phyloP scores from a whole-genome alignment of 306 rosid genomes.

The Lathyrus oleraceus region DNA sequence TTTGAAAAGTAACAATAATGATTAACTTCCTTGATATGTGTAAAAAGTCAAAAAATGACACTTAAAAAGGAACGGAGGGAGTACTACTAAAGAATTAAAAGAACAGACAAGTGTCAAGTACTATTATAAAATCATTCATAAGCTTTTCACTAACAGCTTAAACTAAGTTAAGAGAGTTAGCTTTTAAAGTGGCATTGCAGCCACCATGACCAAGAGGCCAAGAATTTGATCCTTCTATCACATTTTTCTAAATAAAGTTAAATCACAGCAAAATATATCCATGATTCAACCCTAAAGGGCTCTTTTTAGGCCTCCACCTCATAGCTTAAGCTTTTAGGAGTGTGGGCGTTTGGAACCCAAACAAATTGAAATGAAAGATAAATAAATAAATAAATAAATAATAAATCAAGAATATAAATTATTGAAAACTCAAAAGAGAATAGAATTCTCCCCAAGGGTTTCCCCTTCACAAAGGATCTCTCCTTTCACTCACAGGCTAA shows the following conservation, averaged over 20 bases:
- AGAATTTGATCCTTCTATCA: constrained; percentile 5
- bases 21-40: too few relatives aligned
- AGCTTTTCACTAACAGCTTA: constrained; percentile 7
- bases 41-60: too few relatives aligned
- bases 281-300: constrained; percentile 4
- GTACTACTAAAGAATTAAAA: background rate
- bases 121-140: constrained; percentile 1
- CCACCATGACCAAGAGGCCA: constrained; percentile 31
- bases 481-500: background rate
- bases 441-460: background rate
- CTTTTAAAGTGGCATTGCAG: constrained; percentile 13
- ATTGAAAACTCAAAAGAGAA: background rate
- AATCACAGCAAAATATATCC: constrained; percentile 29
- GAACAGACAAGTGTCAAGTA: constrained; percentile 4
- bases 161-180: constrained; percentile 18
- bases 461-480: constrained; percentile 4
- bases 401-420: background rate
- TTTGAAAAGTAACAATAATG: too few relatives aligned
- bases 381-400: too few relatives aligned
- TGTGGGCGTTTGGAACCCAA: background rate
- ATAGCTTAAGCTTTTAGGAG: constrained; percentile 21
- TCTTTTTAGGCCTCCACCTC: constrained; percentile 1
- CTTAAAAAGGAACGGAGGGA: too few relatives aligned
- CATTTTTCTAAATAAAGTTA: constrained; percentile 18
- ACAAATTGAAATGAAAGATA: background rate